These are phyloP conservation scores for Boletus coccyginus DNA, from an alignment of 768 basidiomycete genomes.

Conservation along the genomic window DNA sequence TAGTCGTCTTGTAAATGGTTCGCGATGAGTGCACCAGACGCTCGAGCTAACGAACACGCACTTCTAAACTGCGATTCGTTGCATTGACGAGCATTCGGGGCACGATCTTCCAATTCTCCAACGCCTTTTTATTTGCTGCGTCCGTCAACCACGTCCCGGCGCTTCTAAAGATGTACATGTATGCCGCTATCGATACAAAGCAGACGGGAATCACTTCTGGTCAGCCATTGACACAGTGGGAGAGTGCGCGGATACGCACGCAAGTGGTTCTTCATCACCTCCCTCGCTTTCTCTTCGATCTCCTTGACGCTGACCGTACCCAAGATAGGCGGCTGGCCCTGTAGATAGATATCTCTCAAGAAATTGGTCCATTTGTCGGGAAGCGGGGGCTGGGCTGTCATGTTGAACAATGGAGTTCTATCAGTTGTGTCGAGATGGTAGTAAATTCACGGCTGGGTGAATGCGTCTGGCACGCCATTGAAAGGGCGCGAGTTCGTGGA, in stretches of 20 bases:
- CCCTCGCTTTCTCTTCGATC: conserved; percentile 64
- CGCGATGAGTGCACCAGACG: neutral
- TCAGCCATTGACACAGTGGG: neutral
- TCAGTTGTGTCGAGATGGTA: neutral
- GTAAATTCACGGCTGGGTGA: too few species aligned
- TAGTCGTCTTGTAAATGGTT: conserved; percentile 50
- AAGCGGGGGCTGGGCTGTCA: conserved; percentile 18
- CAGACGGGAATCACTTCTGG: neutral
- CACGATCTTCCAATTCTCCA: conserved; percentile 71
- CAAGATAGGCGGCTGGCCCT: conserved; percentile 28
- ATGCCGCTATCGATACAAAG: conserved; percentile 46
- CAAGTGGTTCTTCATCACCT: conserved; percentile 55
- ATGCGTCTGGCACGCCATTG: too few species aligned
- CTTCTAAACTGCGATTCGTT: conserved; percentile 59
- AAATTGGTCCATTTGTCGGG: conserved; percentile 28
- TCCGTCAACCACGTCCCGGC: conserved; percentile 73
- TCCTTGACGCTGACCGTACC: conserved; percentile 62
- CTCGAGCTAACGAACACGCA: conserved; percentile 24
- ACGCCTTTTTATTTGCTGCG: conserved; percentile 58
- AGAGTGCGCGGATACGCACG: conserved; percentile 35
- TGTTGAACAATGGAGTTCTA: neutral
- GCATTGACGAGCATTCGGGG: conserved; percentile 74
- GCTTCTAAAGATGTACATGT: conserved; percentile 73
- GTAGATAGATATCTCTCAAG: conserved; percentile 19
- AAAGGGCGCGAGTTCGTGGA: neutral